Evolutionary conservation across 1,284 basidiomycete species (phyloP).

Genomic region (Puccinia horiana): DNA sequence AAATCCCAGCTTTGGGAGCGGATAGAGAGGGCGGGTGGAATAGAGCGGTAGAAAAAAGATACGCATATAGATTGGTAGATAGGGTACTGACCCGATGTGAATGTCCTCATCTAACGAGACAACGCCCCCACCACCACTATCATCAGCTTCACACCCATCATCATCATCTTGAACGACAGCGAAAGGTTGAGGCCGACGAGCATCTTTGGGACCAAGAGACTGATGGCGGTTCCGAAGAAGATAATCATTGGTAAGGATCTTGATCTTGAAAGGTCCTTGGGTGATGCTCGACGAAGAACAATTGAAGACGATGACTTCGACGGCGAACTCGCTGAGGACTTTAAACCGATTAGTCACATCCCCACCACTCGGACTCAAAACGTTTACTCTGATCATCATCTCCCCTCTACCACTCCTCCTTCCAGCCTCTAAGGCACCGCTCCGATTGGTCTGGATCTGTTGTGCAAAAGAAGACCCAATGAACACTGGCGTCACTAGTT

Average conservation of each 20-base stretch:
- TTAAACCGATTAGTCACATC: conserved; percentile 5
- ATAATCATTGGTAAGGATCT: neutral
- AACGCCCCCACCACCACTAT: neutral
- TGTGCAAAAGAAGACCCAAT: neutral
- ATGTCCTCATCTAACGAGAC: conserved; percentile 20
- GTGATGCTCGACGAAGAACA: neutral
- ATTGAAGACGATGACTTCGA: conserved; percentile 22
- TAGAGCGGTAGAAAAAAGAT: neutral
- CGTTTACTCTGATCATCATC: conserved; percentile 11
- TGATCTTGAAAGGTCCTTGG: conserved; percentile 19
- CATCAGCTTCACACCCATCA: neutral
- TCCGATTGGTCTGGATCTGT: neutral
- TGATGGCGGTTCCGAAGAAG: neutral
- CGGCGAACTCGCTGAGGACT: neutral
- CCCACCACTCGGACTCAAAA: neutral
- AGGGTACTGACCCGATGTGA: conserved; percentile 17
- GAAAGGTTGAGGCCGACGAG: neutral
- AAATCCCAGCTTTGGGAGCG: too few species aligned
- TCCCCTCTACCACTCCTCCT: neutral
- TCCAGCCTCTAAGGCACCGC: neutral
- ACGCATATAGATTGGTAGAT: neutral
- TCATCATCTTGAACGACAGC: neutral
- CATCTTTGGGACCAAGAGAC: neutral
- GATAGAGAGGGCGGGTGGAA: neutral
- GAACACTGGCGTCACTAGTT: neutral